These are phyloP conservation scores for Fonsecaea pedrosoi DNA, from an alignment of 2,329 filamentous ascomycete species.

Conservation along the genomic window DNA sequence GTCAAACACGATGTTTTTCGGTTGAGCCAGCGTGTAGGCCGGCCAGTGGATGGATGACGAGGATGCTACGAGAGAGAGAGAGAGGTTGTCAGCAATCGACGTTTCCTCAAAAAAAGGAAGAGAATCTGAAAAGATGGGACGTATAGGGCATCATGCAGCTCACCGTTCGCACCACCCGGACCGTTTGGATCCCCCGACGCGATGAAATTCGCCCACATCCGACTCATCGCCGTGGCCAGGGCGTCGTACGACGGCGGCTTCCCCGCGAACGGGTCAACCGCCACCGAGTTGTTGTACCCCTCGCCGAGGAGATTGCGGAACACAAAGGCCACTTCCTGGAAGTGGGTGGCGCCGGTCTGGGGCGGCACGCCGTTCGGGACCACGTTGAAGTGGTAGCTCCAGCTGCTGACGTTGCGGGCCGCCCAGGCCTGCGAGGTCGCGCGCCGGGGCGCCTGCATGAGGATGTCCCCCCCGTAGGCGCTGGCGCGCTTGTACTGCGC, in stretches of 20 bases:
- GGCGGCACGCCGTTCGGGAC: conserved; percentile 53
- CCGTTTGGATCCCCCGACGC: conserved; percentile 55
- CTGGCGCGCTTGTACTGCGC: conserved; percentile 61
- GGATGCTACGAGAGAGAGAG: conserved; percentile 23
- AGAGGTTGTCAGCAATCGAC: background rate
- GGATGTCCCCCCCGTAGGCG: conserved; percentile 62
- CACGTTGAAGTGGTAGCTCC: conserved; percentile 69
- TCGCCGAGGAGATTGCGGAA: conserved; percentile 55
- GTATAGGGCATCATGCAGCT: background rate
- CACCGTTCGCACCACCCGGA: conserved; percentile 15
- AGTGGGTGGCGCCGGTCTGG: conserved; percentile 58
- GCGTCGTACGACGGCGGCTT: conserved; percentile 51
- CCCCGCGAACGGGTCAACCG: conserved; percentile 44
- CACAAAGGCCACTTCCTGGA: conserved; percentile 63
- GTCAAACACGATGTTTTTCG: conserved; percentile 59
- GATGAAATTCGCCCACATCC: conserved; percentile 61
- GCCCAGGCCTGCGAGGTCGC: conserved; percentile 61
- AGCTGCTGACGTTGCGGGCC: conserved; percentile 57
- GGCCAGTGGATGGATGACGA: conserved; percentile 49
- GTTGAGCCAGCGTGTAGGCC: conserved; percentile 47
- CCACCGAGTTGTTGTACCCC: conserved; percentile 32
- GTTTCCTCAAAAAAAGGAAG: background rate
- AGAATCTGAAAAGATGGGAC: background rate
- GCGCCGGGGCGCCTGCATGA: conserved; percentile 63
- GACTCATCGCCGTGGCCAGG: conserved; percentile 57